Evolutionary conservation across 2,329 filamentous ascomycete genomes (phyloP).

Genomic region (Phaeoacremonium minimum): DNA sequence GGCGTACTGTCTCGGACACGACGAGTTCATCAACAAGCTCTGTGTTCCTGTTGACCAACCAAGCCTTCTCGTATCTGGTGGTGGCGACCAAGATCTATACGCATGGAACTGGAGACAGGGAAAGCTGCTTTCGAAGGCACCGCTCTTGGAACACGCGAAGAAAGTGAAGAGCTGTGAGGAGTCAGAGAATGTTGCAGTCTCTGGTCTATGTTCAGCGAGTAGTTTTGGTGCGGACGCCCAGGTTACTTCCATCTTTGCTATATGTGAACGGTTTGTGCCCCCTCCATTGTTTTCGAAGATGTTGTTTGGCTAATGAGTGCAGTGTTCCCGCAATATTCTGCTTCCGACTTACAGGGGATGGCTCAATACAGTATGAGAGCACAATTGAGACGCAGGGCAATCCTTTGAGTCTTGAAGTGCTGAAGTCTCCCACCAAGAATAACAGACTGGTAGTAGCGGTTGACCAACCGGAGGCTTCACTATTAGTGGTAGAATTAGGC

Average conservation of each 20-base stretch:
- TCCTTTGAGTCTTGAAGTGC: slow-evolving; percentile 49
- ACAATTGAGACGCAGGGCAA: slow-evolving; percentile 60
- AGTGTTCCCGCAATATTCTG: slow-evolving; percentile 62
- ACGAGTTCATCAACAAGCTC: slow-evolving; percentile 75
- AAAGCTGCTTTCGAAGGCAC: slow-evolving; percentile 47
- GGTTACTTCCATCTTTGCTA: slow-evolving; percentile 26
- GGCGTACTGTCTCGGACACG: slow-evolving; percentile 83
- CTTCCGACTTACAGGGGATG: slow-evolving; percentile 48
- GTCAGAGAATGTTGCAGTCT: slow-evolving; percentile 42
- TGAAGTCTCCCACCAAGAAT: no score
- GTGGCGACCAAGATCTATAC: slow-evolving; percentile 74
- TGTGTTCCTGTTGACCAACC: slow-evolving; percentile 54
- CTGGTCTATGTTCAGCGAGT: slow-evolving; percentile 25
- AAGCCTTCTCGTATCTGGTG: slow-evolving; percentile 75
- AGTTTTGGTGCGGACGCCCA: slow-evolving; percentile 6
- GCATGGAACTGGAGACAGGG: slow-evolving; percentile 76
- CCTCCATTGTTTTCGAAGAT: no score
- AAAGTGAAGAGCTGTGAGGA: slow-evolving; percentile 26
- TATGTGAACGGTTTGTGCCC: slow-evolving; percentile 40
- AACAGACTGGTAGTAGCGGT: slow-evolving; percentile 30
- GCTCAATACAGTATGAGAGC: slow-evolving; percentile 41
- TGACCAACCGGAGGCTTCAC: no score
- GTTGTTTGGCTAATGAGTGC: slow-evolving; percentile 2
- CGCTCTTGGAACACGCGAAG: slow-evolving; percentile 41
- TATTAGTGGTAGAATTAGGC: no score